phyloP scores from a whole-genome alignment of 805 yeast genomes.

The Brettanomyces nanus region DNA sequence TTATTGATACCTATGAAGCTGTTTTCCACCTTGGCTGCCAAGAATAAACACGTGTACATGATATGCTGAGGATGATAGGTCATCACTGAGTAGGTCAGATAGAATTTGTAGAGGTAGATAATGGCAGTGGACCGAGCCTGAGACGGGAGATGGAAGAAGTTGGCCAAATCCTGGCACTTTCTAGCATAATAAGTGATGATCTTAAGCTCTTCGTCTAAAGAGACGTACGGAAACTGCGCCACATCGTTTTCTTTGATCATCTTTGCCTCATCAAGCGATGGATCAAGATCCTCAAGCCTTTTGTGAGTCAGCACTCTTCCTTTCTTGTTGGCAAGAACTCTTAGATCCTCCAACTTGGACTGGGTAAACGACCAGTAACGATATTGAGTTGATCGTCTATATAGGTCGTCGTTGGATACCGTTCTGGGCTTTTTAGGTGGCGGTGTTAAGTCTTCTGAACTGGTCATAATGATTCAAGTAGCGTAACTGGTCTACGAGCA shows the following conservation, averaged over 20 bases:
- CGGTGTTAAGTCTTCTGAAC: not conserved
- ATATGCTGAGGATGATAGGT: constrained; percentile 81
- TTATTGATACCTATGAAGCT: constrained; percentile 78
- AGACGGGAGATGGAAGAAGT: constrained; percentile 73
- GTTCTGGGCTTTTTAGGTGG: constrained; percentile 14
- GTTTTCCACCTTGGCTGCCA: constrained; percentile 92
- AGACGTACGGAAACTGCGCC: constrained; percentile 34
- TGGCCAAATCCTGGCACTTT: constrained; percentile 61
- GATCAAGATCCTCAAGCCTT: constrained; percentile 15
- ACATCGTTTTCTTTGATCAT: constrained; percentile 11
- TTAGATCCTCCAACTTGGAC: constrained; percentile 42
- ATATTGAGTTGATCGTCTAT: constrained; percentile 80
- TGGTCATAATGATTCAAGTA: not conserved
- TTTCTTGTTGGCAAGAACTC: constrained; percentile 43
- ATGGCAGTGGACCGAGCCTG: constrained; percentile 86
- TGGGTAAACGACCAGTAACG: constrained; percentile 76
- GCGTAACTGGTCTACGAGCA: too few species aligned
- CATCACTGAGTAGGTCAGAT: constrained; percentile 72
- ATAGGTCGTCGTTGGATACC: constrained; percentile 76
- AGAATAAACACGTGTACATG: constrained; percentile 71
- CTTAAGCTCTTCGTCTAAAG: constrained; percentile 60
- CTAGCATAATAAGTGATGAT: constrained; percentile 66
- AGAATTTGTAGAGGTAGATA: constrained; percentile 73
- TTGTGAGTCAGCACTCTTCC: constrained; percentile 31
- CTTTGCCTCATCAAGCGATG: constrained; percentile 12